Evolutionary conservation across 2,329 filamentous ascomycete species (phyloP).

Genomic region (Pseudogymnoascus sp.): DNA sequence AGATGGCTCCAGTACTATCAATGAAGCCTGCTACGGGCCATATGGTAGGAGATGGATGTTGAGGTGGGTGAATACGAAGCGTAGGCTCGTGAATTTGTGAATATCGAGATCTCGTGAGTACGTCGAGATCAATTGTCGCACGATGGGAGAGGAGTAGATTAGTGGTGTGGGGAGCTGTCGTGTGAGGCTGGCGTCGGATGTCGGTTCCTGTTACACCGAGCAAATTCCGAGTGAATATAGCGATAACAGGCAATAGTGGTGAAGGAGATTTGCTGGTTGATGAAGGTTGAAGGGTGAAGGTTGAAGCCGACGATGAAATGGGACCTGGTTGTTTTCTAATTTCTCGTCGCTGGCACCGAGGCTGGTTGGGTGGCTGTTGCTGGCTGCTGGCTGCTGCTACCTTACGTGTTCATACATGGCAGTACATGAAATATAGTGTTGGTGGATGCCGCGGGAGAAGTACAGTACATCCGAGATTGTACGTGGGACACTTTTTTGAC

Average conservation of each 20-base stretch:
- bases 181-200: neutral
- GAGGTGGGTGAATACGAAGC: neutral
- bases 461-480: neutral
- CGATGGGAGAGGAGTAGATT: neutral
- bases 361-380: neutral
- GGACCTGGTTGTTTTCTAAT: neutral
- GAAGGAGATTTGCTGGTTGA: neutral
- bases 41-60: neutral
- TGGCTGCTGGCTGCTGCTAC: neutral
- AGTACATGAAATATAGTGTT: neutral
- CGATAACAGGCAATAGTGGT: neutral
- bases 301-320: neutral
- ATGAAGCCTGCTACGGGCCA: neutral
- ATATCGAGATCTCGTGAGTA: constrained; percentile 2
- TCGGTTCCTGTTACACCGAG: neutral
- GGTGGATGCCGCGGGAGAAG: neutral
- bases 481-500: neutral
- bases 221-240: neutral
- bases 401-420: neutral
- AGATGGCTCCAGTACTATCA: neutral
- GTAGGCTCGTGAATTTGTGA: neutral
- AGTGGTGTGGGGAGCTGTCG: neutral
- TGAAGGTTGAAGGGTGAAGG: neutral
- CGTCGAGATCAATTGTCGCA: neutral
- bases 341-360: neutral